phyloP scores from a whole-genome alignment of 2,329 filamentous ascomycete species.

The Eutypa lata region DNA sequence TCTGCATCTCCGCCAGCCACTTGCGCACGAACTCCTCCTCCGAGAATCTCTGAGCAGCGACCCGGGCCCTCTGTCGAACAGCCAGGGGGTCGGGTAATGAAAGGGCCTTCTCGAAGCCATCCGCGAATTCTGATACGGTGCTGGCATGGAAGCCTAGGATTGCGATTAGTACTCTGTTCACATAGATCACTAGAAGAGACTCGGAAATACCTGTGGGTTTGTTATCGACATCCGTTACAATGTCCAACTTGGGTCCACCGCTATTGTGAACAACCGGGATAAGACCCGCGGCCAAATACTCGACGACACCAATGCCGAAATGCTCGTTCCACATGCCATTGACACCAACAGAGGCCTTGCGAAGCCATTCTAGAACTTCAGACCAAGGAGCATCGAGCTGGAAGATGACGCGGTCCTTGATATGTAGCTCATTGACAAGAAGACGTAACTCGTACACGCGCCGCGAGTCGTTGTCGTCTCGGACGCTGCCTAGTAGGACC shows the following conservation, averaged over 20 bases:
- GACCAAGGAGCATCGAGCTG: slow-evolving; percentile 88
- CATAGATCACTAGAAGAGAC: no score
- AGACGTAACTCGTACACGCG: slow-evolving; percentile 85
- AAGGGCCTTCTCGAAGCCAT: slow-evolving; percentile 75
- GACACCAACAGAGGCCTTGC: slow-evolving; percentile 76
- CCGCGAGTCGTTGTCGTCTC: slow-evolving; percentile 76
- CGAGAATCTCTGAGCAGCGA: slow-evolving; percentile 80
- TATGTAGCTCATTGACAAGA: slow-evolving; percentile 78
- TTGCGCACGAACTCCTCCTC: slow-evolving; percentile 79
- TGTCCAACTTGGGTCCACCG: slow-evolving; percentile 89
- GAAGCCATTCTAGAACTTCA: slow-evolving; percentile 76
- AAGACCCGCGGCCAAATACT: slow-evolving; percentile 93
- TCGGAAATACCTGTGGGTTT: slow-evolving; percentile 75
- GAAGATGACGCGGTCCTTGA: slow-evolving; percentile 83
- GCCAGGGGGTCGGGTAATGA: slow-evolving; percentile 67
- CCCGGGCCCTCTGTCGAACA: slow-evolving; percentile 72
- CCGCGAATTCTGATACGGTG: slow-evolving; percentile 74
- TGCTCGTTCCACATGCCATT: slow-evolving; percentile 99
- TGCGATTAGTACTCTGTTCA: slow-evolving; percentile 12
- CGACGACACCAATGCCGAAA: slow-evolving; percentile 96
- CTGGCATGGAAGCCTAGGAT: slow-evolving; percentile 76
- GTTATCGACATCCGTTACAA: slow-evolving; percentile 78
- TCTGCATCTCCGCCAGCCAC: slow-evolving; percentile 75
- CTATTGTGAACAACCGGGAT: slow-evolving; percentile 92
- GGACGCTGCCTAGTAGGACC: slow-evolving; percentile 87